Evolutionary conservation across 192 early-diverging fungal species (phyloP).

Genomic region (Umbelopsis sp.): DNA sequence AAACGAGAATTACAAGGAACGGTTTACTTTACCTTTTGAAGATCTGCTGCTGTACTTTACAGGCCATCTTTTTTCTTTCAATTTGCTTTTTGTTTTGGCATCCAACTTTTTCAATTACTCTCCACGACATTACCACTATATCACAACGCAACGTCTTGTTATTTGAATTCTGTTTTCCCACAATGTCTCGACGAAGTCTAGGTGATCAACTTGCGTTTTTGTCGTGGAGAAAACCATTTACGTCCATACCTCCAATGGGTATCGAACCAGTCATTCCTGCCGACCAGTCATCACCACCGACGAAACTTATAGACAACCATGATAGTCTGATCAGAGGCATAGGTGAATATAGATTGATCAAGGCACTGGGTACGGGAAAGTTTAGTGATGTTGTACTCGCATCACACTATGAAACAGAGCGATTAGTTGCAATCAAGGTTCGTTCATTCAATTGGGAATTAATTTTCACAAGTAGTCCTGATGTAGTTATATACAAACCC

Average conservation of each 20-base stretch:
- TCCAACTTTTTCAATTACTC: neutral
- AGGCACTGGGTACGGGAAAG: constrained; percentile 77
- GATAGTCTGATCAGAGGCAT: constrained; percentile 45
- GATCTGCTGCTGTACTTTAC: neutral
- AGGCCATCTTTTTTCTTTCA: neutral
- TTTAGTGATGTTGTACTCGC: constrained; percentile 80
- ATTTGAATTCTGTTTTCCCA: neutral
- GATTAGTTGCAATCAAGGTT: constrained; percentile 39
- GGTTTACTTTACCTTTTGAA: neutral
- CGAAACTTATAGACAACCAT: constrained; percentile 27
- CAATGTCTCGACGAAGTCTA: constrained; percentile 5
- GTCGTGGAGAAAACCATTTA: constrained; percentile 11
- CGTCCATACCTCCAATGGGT: neutral
- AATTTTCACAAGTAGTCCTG: no score
- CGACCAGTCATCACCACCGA: neutral
- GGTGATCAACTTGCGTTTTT: constrained; percentile 10
- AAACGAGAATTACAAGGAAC: constrained; percentile 1
- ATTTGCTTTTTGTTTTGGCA: neutral
- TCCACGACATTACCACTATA: neutral
- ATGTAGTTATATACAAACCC: neutral
- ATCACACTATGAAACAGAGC: constrained; percentile 52
- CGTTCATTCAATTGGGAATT: neutral
- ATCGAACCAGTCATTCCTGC: neutral
- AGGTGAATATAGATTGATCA: constrained; percentile 76
- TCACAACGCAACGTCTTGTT: neutral